phyloP scores from a whole-genome alignment of 495 filamentous ascomycete genomes.

The Diplogelasinospora grovesii region DNA sequence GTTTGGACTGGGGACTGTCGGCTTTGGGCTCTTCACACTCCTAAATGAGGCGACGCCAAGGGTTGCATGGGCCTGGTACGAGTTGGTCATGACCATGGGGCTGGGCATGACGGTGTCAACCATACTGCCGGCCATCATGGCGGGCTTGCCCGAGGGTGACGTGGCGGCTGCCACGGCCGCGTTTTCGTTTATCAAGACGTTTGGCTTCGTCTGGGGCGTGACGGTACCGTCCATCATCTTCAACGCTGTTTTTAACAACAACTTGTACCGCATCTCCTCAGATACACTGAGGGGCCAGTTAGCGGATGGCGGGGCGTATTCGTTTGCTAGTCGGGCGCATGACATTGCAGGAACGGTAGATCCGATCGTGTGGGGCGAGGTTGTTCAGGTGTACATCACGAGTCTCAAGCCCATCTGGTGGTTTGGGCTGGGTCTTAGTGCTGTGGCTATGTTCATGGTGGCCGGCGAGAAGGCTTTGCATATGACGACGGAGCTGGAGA shows the following conservation, averaged over 20 bases:
- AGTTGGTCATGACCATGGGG: constrained; percentile 17
- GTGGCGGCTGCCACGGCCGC: constrained; percentile 26
- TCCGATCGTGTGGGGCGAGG: constrained; percentile 7
- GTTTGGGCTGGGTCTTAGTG: constrained; percentile 17
- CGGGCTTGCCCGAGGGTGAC: constrained; percentile 25
- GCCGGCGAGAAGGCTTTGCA: constrained; percentile 21
- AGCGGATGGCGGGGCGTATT: constrained; percentile 7
- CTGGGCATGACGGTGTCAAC: constrained; percentile 18
- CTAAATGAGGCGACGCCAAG: constrained; percentile 20
- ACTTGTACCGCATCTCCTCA: constrained; percentile 16
- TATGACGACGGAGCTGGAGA: constrained; percentile 24
- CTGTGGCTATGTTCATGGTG: constrained; percentile 14
- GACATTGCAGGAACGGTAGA: constrained; percentile 1
- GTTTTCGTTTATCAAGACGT: constrained; percentile 35
- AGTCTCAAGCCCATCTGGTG: constrained; percentile 19
- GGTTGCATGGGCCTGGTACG: constrained; percentile 21
- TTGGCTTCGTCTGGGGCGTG: constrained; percentile 41
- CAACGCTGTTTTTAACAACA: constrained; percentile 9
- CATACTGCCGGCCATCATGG: constrained; percentile 27
- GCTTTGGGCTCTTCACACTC: constrained; percentile 33
- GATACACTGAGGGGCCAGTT: background rate
- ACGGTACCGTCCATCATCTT: constrained; percentile 13
- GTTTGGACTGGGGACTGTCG: constrained; percentile 27
- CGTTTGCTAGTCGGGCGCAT: constrained; percentile 1
- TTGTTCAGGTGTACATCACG: constrained; percentile 18